phyloP scores from a whole-genome alignment of 805 yeast genomes.

The Saturnispora serradocipensis region DNA sequence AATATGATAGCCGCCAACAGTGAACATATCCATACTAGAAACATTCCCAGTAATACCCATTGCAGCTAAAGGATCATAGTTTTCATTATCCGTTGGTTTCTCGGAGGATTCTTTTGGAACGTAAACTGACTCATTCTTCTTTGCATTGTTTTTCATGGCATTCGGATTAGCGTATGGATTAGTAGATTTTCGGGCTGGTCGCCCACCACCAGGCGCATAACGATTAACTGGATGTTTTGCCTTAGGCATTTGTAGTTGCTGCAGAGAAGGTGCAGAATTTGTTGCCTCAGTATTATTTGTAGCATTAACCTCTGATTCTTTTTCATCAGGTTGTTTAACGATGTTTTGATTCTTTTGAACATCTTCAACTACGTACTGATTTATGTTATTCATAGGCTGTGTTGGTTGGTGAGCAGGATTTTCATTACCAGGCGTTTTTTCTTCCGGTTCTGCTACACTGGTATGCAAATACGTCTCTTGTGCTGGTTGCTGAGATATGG shows the following conservation, averaged over 20 bases:
- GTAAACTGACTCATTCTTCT: not conserved
- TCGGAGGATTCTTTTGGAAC: not conserved
- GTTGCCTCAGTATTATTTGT: not conserved
- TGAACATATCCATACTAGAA: slow-evolving; percentile 22
- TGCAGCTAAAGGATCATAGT: slow-evolving; percentile 5
- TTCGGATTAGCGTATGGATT: slow-evolving; percentile 9
- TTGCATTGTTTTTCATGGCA: slow-evolving; percentile 3
- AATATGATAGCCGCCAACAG: slow-evolving; percentile 26
- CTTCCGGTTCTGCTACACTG: not conserved
- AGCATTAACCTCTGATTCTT: not conserved
- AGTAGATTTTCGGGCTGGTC: not conserved
- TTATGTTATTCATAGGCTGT: too few species aligned
- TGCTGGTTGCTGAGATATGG: not conserved
- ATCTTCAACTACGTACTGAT: too few species aligned
- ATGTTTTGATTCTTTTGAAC: not conserved
- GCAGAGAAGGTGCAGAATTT: not conserved
- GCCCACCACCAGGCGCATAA: not conserved
- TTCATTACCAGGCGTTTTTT: not conserved
- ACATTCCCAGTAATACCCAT: slow-evolving; percentile 12
- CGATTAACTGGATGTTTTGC: not conserved
- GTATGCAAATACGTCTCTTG: not conserved
- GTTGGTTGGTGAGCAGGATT: not conserved
- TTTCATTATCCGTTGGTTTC: not conserved
- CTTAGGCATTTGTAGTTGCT: not conserved
- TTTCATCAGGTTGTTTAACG: too few species aligned